Evolutionary conservation across 352 stramenopile species (phyloP), one percentile per base, ranked within the genome.

Genomic region (Globisporangium barbulae): DNA sequence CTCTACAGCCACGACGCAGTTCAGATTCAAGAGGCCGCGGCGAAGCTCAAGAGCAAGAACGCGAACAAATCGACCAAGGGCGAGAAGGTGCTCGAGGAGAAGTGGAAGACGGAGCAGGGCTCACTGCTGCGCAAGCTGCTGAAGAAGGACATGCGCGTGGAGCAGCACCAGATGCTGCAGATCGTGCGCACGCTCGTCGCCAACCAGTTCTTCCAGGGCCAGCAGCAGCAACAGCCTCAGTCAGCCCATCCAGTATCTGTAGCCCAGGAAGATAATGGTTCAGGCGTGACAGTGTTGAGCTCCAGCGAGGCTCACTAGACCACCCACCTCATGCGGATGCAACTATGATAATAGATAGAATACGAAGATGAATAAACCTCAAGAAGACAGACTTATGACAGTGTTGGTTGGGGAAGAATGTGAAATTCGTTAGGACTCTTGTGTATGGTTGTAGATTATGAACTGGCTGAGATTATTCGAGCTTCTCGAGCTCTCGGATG

Each of bases 401-500:
- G 17, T 53, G 48, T 2, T 37, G 37, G 37, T 54, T 54, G 25
- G 48, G 15, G 25, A 53, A 39, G 22, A 54, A 19, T 17, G 25
- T 10, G 5, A 5, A 55, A 17, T 42, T 42, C 8, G 37, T 15
- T 42, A 17, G 37, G 37, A 42, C 37, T 42, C 21, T 53, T 21
- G 17, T 25, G 31, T 13, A 6, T 39, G 49, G 28, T 15, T 6
- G 49, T 37, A 41, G 15, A 22, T 19, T 15, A 12, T n/a, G 0
- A 35, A 13, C 49, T 37, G 25, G 13, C 13, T 33, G 58, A 25
- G 30, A 31, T 44, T 89, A 93, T 64, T 97, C 88, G 53, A 97
- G 76, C 73, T 97, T 98, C 65, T 98, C 91, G 12, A 98, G 78
- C 67, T 98, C 89, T 39, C 83, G 80, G 52, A 98, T 94, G 69